Conservation (phyloP, 345 rosid genomes). For the Pugionium cornutum region DNA sequence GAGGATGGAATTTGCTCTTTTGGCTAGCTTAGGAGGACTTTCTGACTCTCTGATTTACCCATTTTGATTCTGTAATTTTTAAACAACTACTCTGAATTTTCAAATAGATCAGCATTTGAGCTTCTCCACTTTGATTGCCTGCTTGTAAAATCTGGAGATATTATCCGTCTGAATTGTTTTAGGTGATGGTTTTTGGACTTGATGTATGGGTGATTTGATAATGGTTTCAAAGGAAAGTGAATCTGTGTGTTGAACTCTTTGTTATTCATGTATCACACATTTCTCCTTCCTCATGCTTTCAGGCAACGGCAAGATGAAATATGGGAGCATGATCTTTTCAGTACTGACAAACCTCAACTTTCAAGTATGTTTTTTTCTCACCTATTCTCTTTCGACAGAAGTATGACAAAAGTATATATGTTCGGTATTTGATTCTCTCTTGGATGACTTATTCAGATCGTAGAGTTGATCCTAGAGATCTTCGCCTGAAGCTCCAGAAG, state of each 20-base stretch:
- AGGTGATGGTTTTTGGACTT: slow-evolving; percentile 6
- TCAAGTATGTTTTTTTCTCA: slow-evolving; percentile 68
- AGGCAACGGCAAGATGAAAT: slow-evolving; percentile 95
- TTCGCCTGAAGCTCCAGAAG: slow-evolving; percentile 90
- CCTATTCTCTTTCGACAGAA: slow-evolving; percentile 13
- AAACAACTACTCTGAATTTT: background rate
- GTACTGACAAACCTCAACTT: slow-evolving; percentile 47
- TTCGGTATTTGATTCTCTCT: slow-evolving; percentile 50
- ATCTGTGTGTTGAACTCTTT: slow-evolving; percentile 15
- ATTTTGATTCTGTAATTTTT: slow-evolving; percentile 2
- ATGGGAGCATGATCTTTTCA: slow-evolving; percentile 98
- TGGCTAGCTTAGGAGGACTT: slow-evolving; percentile 2
- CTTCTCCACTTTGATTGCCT: slow-evolving; percentile 1
- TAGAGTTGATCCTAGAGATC: slow-evolving; percentile 72
- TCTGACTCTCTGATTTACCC: background rate
- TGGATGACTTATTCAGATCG: slow-evolving; percentile 60
- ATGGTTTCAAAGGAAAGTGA: background rate
- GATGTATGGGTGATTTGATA: background rate
- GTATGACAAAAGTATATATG: slow-evolving; percentile 39
- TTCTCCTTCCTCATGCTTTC: slow-evolving; percentile 41
- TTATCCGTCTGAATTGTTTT: background rate
- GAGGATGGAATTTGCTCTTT: background rate
- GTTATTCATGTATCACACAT: slow-evolving; percentile 4
- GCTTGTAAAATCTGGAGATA: background rate
- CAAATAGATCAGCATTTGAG: background rate